Evolutionary conservation across 331 rosid genomes (phyloP).

Genomic region (Spiraea crenata): DNA sequence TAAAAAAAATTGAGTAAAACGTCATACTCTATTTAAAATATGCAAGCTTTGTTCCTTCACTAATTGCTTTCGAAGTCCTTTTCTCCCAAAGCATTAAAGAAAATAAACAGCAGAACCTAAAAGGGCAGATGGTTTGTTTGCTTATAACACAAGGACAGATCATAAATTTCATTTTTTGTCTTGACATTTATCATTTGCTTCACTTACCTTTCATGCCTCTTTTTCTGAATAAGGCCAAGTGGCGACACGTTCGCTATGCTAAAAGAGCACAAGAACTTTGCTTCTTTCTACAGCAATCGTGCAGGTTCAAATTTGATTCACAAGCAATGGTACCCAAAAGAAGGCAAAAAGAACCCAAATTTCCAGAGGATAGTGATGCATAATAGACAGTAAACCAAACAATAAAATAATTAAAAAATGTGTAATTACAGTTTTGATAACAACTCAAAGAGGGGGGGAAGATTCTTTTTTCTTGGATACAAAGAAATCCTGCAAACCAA

Average conservation of each 20-base stretch:
- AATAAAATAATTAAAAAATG: constrained; percentile 36
- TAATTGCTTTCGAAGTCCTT: background rate
- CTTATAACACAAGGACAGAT: background rate
- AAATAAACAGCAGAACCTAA: background rate
- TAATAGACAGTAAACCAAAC: constrained; percentile 35
- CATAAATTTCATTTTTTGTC: background rate
- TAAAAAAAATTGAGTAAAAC: too few relatives aligned
- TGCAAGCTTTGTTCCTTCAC: too few relatives aligned
- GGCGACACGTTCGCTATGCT: background rate
- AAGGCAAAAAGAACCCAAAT: background rate
- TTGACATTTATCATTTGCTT: too few relatives aligned
- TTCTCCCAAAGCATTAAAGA: background rate
- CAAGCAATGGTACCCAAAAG: background rate
- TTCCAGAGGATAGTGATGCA: constrained; percentile 19
- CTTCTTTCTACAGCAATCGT: background rate
- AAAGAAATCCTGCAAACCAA: constrained; percentile 39
- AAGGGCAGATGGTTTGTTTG: background rate
- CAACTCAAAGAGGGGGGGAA: constrained; percentile 26
- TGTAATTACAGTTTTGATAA: constrained; percentile 72
- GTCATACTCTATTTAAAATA: too few relatives aligned
- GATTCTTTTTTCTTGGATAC: constrained; percentile 29
- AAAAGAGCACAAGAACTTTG: background rate
- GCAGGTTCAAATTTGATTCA: constrained; percentile 3
- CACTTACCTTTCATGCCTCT: background rate
- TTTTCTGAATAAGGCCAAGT: background rate